Evolutionary conservation across 2,329 filamentous ascomycete species (phyloP), one percentile per base, ranked within the genome.

Genomic region (Basipetospora chlamydospora): DNA sequence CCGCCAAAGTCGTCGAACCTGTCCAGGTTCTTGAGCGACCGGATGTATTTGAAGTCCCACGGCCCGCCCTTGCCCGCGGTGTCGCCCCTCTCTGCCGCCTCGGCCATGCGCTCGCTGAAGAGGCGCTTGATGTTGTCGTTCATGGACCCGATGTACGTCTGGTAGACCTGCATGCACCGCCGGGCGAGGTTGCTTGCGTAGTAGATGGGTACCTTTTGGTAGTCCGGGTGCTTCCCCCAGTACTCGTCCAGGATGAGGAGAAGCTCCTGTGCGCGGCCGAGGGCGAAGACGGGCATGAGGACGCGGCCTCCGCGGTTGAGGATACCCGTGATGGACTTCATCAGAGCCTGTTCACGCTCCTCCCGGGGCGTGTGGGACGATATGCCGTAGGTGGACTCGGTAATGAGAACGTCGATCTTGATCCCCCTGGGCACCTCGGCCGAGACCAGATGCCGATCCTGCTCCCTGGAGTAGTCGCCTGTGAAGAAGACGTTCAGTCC

Each of bases 81-180:
- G 45, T 86, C 81, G 7, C 83, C 82, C 23, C 76, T 77, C 0
- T 80, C 79, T 54, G 93, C 84, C 8, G 85, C 83, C 54, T 93
- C 85, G 4, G 84, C 85, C 75, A 94, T 92, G 33, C 85, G 77
- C 56, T 92, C 86, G 37, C 81, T 72, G 58, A 95, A 95, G n/a
- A 94, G 71, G 9, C 84, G 75, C 56, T 94, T 95, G 64, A 98
- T 96, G 49, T 95, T 96, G 51, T 96, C 88, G 54, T 98, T 98
- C 90, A 98, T 98, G 38, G 87, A 86, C 33, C 87, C 85, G 33
- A 96, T 85, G 50, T 96, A 98, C 2, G 90, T 98, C 55, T 96
- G 90, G 53, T 98, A 98, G 3, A 96, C 86, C 21, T 95, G 74
- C 90, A 98, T 98, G 61, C 90, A 98, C 58, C 94, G 90, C 43